Conservation (phyloP, 306 rosid genomes). For the Sicyos baderoa region DNA sequence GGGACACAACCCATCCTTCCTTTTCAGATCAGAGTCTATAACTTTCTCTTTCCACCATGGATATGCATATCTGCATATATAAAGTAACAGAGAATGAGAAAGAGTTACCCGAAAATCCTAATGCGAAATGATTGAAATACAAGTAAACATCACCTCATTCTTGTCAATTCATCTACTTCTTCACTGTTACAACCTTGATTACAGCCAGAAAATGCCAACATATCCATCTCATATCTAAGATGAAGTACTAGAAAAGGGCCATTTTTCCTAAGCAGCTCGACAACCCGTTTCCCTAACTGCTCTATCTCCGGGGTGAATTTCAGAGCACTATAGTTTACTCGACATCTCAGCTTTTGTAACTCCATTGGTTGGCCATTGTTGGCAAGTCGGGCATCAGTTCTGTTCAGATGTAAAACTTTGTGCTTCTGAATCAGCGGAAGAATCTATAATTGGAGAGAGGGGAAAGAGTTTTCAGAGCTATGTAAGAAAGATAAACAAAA, state of each 20-base stretch:
- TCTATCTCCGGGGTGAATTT: conserved; percentile 64
- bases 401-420: conserved; percentile 64
- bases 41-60: conserved; percentile 86
- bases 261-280: conserved; percentile 50
- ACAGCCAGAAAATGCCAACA: conserved; percentile 90
- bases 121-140: neutral
- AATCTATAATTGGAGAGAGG: conserved; percentile 29
- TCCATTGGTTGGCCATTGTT: conserved; percentile 64
- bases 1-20: conserved; percentile 67
- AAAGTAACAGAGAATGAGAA: conserved; percentile 7
- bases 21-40: conserved; percentile 55
- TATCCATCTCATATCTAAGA: conserved; percentile 89
- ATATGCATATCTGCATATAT: conserved; percentile 47
- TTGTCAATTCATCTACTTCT: conserved; percentile 71
- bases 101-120: too few species aligned
- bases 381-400: conserved; percentile 75
- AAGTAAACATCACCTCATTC: conserved; percentile 53
- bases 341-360: conserved; percentile 72
- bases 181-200: conserved; percentile 68
- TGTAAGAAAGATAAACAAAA: too few species aligned
- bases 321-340: conserved; percentile 64
- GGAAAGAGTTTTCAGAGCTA: too few species aligned
- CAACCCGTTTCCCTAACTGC: conserved; percentile 69
- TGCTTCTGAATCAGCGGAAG: conserved; percentile 60
- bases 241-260: conserved; percentile 86